Evolutionary conservation across 805 yeast genomes (phyloP).

Genomic region (Scheffersomyces lignosus): DNA sequence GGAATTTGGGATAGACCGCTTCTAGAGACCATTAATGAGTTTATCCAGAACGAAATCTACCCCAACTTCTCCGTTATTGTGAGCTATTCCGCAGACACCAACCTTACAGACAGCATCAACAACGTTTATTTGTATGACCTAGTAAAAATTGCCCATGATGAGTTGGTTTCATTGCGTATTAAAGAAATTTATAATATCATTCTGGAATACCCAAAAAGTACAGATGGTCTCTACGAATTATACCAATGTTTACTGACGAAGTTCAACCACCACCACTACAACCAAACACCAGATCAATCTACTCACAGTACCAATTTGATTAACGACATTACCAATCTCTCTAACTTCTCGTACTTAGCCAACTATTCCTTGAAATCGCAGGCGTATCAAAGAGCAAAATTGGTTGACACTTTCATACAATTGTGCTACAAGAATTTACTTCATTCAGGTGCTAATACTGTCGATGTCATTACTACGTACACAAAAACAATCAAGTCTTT

Average conservation of each 20-base stretch:
- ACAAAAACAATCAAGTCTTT: slow-evolving; percentile 72
- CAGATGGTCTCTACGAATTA: slow-evolving; percentile 57
- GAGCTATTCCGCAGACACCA: slow-evolving; percentile 12
- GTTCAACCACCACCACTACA: slow-evolving; percentile 8
- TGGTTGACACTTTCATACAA: slow-evolving; percentile 51
- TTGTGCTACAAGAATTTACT: slow-evolving; percentile 50
- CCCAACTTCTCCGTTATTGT: slow-evolving; percentile 29
- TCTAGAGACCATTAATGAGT: slow-evolving; percentile 30
- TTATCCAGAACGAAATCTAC: slow-evolving; percentile 40
- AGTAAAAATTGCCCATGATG: slow-evolving; percentile 37
- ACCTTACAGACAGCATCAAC: slow-evolving; percentile 6
- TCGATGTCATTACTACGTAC: slow-evolving; percentile 66
- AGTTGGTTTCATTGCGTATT: slow-evolving; percentile 48
- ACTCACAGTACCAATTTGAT: slow-evolving; percentile 1
- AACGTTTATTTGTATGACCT: slow-evolving; percentile 24
- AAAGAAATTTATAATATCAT: slow-evolving; percentile 62
- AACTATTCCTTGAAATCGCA: slow-evolving; percentile 21
- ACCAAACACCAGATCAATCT: slow-evolving; percentile 2
- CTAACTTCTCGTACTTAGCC: slow-evolving; percentile 13
- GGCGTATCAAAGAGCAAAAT: slow-evolving; percentile 47
- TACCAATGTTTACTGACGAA: slow-evolving; percentile 47
- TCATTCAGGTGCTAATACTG: slow-evolving; percentile 81
- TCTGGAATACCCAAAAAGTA: slow-evolving; percentile 50
- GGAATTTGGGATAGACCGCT: slow-evolving; percentile 40
- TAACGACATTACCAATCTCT: slow-evolving; percentile 3